Evolutionary conservation across 345 rosid genomes (phyloP).

Genomic region (Dovyalis caffra): DNA sequence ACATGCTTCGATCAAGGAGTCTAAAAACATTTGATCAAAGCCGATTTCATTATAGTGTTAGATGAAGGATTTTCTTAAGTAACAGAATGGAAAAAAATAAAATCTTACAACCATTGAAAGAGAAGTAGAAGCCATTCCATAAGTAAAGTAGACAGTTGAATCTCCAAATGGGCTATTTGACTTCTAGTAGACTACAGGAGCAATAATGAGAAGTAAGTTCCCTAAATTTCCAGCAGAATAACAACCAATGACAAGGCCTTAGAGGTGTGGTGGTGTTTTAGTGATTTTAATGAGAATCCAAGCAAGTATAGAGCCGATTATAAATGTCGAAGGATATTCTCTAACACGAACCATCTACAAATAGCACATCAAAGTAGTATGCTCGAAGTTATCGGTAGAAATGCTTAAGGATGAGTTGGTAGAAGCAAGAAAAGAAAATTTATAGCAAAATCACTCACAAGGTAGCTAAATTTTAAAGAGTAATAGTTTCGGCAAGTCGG

Average conservation of each 20-base stretch:
- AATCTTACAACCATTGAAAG: constrained; percentile 46
- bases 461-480: neutral
- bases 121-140: constrained; percentile 41
- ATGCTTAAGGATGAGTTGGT: neutral
- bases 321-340: constrained; percentile 36
- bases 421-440: constrained; percentile 22
- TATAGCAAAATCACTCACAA: constrained; percentile 28
- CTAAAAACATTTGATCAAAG: too few species aligned
- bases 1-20: too few species aligned
- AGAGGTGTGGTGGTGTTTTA: constrained; percentile 36
- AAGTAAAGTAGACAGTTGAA: constrained; percentile 20
- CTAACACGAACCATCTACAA: constrained; percentile 57
- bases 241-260: constrained; percentile 49
- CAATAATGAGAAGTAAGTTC: constrained; percentile 37
- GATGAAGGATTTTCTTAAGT: too few species aligned
- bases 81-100: neutral
- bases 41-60: too few species aligned
- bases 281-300: constrained; percentile 42
- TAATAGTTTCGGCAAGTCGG: neutral
- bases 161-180: constrained; percentile 39
- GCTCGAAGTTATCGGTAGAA: too few species aligned
- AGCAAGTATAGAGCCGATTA: constrained; percentile 37
- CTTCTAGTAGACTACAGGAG: constrained; percentile 42
- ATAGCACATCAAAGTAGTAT: too few species aligned
- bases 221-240: constrained; percentile 48